These are phyloP conservation scores for Penicillium paxilli DNA, from an alignment of 495 filamentous ascomycete species.

Conservation along the genomic window DNA sequence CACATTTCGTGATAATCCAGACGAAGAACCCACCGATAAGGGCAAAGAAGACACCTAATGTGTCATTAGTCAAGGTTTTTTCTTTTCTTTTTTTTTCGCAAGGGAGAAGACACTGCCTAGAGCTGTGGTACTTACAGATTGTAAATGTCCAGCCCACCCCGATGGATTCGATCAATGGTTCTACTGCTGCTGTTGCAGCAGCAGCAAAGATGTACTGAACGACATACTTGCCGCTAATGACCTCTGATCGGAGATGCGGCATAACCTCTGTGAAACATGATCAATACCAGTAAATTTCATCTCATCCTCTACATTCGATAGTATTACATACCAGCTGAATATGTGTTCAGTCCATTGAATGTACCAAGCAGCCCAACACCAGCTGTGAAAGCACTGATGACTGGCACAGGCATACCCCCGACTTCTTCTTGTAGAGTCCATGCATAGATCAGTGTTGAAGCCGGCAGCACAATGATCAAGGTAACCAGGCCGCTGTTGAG, in stretches of 20 bases:
- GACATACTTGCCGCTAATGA: conserved; percentile 73
- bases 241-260: conserved; percentile 57
- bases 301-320: not conserved
- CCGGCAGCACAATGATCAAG: conserved; percentile 61
- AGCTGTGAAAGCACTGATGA: conserved; percentile 67
- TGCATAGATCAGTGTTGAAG: conserved; percentile 65
- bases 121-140: conserved; percentile 34
- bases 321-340: conserved; percentile 67
- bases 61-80: conserved; percentile 7
- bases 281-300: not conserved
- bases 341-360: conserved; percentile 74
- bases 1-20: conserved; percentile 35
- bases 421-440: conserved; percentile 65
- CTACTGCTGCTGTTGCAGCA: conserved; percentile 59
- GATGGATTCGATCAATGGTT: conserved; percentile 63
- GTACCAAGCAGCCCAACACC: conserved; percentile 68
- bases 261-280: conserved; percentile 32
- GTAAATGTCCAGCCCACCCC: conserved; percentile 64
- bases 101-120: not conserved
- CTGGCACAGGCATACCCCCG: conserved; percentile 67
- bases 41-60: conserved; percentile 34
- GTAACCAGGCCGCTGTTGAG: conserved; percentile 64
- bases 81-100: not conserved
- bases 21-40: conserved; percentile 36
- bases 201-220: conserved; percentile 71